Evolutionary conservation across 2,329 filamentous ascomycete genomes (phyloP).

Genomic region (Epicoccum sorghinum): DNA sequence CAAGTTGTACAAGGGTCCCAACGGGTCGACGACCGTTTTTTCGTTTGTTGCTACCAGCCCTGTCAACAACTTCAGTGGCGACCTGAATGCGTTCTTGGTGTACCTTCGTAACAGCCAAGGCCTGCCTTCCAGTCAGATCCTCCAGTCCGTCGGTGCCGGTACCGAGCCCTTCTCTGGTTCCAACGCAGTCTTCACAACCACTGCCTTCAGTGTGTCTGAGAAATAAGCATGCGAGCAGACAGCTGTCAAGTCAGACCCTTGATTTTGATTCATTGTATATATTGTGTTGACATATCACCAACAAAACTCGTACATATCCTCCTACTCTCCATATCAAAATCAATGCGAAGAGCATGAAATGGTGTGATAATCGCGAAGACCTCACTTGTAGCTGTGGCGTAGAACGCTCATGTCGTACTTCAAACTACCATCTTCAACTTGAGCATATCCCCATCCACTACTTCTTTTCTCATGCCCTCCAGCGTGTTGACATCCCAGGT

Average conservation of each 20-base stretch:
- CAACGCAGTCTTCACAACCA: constrained; percentile 54
- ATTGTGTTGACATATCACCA: neutral
- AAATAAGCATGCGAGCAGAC: constrained; percentile 12
- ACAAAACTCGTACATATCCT: neutral
- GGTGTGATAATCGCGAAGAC: neutral
- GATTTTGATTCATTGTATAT: constrained; percentile 5
- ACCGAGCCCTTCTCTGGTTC: constrained; percentile 63
- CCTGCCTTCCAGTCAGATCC: constrained; percentile 57
- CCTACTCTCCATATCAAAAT: no score
- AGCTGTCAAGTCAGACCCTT: neutral
- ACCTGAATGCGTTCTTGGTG: constrained; percentile 63
- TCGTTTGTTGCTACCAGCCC: constrained; percentile 61
- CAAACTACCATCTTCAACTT: constrained; percentile 26
- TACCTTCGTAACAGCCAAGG: constrained; percentile 61
- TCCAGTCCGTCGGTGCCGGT: constrained; percentile 61
- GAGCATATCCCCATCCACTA: constrained; percentile 30
- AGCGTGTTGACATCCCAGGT: constrained; percentile 36
- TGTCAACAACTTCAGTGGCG: constrained; percentile 61
- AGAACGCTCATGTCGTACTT: neutral
- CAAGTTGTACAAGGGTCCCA: constrained; percentile 66
- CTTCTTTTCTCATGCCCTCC: constrained; percentile 26
- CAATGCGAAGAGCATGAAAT: no score
- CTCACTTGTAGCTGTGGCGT: neutral
- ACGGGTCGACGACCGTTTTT: constrained; percentile 65
- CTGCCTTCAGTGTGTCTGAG: constrained; percentile 45